Evolutionary conservation across 2,329 filamentous ascomycete genomes (phyloP).

Genomic region (Arachnomyces sp.): DNA sequence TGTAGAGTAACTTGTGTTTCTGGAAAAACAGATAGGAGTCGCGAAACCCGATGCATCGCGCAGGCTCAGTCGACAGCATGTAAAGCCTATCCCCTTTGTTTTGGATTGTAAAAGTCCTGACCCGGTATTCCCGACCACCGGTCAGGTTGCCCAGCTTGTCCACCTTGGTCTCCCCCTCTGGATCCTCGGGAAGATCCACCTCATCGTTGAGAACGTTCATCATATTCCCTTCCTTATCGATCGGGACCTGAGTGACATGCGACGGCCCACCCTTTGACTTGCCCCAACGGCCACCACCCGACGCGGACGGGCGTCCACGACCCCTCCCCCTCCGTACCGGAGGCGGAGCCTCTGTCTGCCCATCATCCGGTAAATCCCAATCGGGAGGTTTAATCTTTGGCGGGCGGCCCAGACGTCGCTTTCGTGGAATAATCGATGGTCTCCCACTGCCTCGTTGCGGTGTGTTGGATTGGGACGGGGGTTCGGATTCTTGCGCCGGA

Average conservation of each 20-base stretch:
- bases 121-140: conserved; percentile 84
- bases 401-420: conserved; percentile 70
- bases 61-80: conserved; percentile 97
- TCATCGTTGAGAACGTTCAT: conserved; percentile 89
- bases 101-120: conserved; percentile 85
- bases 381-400: conserved; percentile 78
- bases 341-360: conserved; percentile 36
- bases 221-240: conserved; percentile 90
- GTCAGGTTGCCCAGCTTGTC: conserved; percentile 78
- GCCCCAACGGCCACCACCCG: conserved; percentile 59
- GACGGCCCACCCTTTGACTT: conserved; percentile 63
- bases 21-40: conserved; percentile 99
- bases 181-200: conserved; percentile 76
- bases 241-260: conserved; percentile 72
- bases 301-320: conserved; percentile 48
- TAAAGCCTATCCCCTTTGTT: conserved; percentile 80
- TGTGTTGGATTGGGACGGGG: conserved; percentile 43
- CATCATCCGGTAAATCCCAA: conserved; percentile 57
- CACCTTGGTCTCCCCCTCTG: conserved; percentile 86
- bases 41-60: conserved; percentile 90
- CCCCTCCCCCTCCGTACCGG: conserved; percentile 53
- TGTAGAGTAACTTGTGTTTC: conserved; percentile 91
- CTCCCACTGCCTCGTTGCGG: conserved; percentile 36
- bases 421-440: conserved; percentile 57
- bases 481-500: conserved; percentile 35